phyloP scores from a whole-genome alignment of 2,329 filamentous ascomycete genomes.

The Venturia effusa region DNA sequence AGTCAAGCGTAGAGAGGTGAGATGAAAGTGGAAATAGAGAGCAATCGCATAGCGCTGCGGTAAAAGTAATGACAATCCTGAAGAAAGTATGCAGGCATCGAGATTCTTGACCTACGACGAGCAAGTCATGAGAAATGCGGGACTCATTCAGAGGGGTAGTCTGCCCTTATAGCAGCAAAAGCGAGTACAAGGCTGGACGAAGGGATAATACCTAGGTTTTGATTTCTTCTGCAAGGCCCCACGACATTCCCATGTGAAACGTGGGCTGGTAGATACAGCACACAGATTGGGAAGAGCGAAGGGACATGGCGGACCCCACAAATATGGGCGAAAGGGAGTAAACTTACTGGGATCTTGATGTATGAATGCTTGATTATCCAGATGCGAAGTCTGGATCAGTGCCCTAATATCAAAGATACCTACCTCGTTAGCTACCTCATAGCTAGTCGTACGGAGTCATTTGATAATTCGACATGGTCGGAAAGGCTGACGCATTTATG shows the following conservation, averaged over 20 bases:
- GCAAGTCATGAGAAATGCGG: neutral
- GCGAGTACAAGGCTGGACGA: slow-evolving; percentile 7
- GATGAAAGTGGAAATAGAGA: slow-evolving; percentile 71
- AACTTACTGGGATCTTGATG: slow-evolving; percentile 1
- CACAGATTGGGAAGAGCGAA: neutral
- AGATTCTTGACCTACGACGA: slow-evolving; percentile 21
- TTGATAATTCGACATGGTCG: neutral
- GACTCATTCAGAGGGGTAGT: neutral
- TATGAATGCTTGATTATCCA: neutral
- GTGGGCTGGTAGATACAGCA: neutral
- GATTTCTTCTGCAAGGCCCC: neutral
- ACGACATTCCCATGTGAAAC: slow-evolving; percentile 3
- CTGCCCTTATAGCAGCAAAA: neutral
- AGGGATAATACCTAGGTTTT: neutral
- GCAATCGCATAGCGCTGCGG: slow-evolving; percentile 75
- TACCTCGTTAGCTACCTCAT: neutral
- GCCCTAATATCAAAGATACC: neutral
- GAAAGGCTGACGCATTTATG: neutral
- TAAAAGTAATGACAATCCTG: slow-evolving; percentile 92
- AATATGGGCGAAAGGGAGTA: neutral
- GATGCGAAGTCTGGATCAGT: neutral
- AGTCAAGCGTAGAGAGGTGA: slow-evolving; percentile 60
- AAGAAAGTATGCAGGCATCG: slow-evolving; percentile 72
- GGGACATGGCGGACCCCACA: neutral
- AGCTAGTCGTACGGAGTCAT: neutral